Evolutionary conservation across 306 rosid species (phyloP).

Genomic region (Adenanthera pavonina): DNA sequence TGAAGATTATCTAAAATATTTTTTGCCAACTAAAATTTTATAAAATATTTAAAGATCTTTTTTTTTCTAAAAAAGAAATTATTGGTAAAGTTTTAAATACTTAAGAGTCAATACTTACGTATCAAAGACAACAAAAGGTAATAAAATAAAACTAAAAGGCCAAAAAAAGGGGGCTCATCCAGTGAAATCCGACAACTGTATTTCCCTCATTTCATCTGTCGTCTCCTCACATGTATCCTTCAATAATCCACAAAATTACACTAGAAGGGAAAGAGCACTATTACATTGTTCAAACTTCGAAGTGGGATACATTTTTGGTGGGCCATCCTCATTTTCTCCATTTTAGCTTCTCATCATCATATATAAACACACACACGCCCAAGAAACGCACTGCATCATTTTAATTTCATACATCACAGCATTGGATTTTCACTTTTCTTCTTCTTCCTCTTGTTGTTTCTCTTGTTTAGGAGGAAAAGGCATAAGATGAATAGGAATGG

Average conservation of each 20-base stretch:
- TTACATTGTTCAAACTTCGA: not conserved
- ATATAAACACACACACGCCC: conserved; percentile 31
- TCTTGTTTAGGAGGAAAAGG: not conserved
- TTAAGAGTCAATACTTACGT: too few species aligned
- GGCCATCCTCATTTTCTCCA: conserved; percentile 14
- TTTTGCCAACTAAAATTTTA: not conserved
- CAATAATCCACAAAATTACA: not conserved
- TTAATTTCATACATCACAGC: conserved; percentile 36
- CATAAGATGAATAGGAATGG: conserved; percentile 53
- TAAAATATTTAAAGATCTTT: not conserved
- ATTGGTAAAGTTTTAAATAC: not conserved
- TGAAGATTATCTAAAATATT: not conserved
- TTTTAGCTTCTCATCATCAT: conserved; percentile 41
- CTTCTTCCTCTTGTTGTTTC: not conserved
- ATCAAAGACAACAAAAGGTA: not conserved
- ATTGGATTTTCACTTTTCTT: not conserved
- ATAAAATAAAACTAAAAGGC: not conserved
- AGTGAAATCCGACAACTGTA: not conserved
- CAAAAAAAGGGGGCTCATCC: not conserved
- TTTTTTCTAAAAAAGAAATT: not conserved
- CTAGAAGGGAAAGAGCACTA: not conserved
- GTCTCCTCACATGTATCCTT: not conserved
- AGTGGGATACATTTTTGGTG: not conserved
- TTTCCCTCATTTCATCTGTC: not conserved
- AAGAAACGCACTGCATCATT: conserved; percentile 26